phyloP scores from a whole-genome alignment of 164 flowering plant species.

The Nymphaea colorata region DNA sequence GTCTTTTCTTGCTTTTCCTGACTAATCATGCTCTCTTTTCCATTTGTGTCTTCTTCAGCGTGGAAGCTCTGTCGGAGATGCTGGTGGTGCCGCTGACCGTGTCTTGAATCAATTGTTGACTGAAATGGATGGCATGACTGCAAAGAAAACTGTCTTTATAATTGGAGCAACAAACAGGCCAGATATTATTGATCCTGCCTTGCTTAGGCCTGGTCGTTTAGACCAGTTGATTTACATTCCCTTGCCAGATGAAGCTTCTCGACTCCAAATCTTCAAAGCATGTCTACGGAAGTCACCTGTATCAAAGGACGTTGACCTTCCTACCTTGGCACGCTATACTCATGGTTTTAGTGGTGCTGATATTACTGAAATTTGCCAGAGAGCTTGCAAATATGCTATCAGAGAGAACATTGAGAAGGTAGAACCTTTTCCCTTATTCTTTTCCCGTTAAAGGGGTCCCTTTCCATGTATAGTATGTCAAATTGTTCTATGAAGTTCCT shows the following conservation, averaged over 20 bases:
- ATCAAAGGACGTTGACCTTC: constrained; percentile 36
- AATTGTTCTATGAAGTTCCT: background rate
- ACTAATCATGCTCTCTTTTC: background rate
- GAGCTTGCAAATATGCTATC: constrained; percentile 63
- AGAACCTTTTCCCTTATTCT: background rate
- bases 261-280: constrained; percentile 50
- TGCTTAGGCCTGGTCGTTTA: constrained; percentile 61
- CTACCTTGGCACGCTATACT: constrained; percentile 40
- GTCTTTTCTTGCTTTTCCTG: background rate
- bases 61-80: constrained; percentile 50
- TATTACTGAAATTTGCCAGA: constrained; percentile 59
- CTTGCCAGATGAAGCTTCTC: constrained; percentile 56
- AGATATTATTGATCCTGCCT: constrained; percentile 56
- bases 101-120: constrained; percentile 62
- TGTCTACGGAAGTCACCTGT: constrained; percentile 54
- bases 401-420: constrained; percentile 62
- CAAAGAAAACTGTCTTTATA: constrained; percentile 60
- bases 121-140: constrained; percentile 69
- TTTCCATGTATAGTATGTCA: background rate
- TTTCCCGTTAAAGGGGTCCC: background rate
- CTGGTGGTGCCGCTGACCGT: constrained; percentile 66
- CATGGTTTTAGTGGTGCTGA: constrained; percentile 67
- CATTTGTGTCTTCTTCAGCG: constrained; percentile 17
- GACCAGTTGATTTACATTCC: constrained; percentile 63
- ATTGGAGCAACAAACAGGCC: constrained; percentile 69